Conservation (phyloP, 352 stramenopile species). For the Globisporangium yorkense region DNA sequence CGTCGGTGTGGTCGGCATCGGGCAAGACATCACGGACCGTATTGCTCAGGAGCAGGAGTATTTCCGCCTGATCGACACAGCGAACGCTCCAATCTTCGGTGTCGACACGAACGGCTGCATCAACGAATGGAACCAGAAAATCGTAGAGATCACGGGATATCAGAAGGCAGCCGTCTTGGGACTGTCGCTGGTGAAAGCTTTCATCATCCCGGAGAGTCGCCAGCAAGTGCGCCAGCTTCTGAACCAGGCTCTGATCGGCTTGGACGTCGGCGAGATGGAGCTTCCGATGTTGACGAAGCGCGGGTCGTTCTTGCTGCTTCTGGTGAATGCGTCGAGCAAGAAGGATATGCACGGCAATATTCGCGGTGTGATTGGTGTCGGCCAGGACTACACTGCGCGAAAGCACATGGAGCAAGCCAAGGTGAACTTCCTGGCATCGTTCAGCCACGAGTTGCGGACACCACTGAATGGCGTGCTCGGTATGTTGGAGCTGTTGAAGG, state of each 20-base stretch:
- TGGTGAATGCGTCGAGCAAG: slow-evolving; percentile 69
- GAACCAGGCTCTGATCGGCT: slow-evolving; percentile 62
- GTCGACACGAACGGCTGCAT: slow-evolving; percentile 68
- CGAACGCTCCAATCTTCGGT: slow-evolving; percentile 70
- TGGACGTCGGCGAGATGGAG: slow-evolving; percentile 69
- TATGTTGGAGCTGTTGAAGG: slow-evolving; percentile 48
- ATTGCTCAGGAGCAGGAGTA: slow-evolving; percentile 79
- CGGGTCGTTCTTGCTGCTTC: slow-evolving; percentile 31
- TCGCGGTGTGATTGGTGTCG: slow-evolving; percentile 83
- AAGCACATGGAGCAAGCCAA: slow-evolving; percentile 68
- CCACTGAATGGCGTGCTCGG: slow-evolving; percentile 77
- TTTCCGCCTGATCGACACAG: slow-evolving; percentile 68
- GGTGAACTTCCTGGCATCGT: slow-evolving; percentile 64
- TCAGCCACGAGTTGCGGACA: slow-evolving; percentile 61
- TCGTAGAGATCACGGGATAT: slow-evolving; percentile 66
- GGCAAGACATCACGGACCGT: slow-evolving; percentile 77
- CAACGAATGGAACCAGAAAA: slow-evolving; percentile 78
- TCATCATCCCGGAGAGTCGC: slow-evolving; percentile 51
- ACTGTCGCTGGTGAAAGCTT: slow-evolving; percentile 50
- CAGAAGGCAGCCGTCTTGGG: slow-evolving; percentile 51
- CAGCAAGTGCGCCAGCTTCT: slow-evolving; percentile 42
- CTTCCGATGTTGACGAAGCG: slow-evolving; percentile 52
- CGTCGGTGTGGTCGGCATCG: slow-evolving; percentile 85
- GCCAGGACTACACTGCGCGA: slow-evolving; percentile 84
- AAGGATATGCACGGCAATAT: slow-evolving; percentile 86